Evolutionary conservation across 495 filamentous ascomycete species (phyloP), one percentile per base, ranked within the genome.

Genomic region (Hypoxylon fragiforme): DNA sequence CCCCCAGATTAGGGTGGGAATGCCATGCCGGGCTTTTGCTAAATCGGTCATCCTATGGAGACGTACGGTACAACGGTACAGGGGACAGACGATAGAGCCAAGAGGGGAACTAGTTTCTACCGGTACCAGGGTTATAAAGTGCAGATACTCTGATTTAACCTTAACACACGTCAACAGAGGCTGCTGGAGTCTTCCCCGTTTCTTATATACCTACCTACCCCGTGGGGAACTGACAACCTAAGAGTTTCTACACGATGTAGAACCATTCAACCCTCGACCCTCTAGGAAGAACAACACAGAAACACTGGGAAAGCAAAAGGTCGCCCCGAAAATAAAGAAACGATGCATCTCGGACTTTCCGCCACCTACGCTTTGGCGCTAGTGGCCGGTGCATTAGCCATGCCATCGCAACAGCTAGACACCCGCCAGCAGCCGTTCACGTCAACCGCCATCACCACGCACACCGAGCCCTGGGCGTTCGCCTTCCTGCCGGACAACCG

Each of bases 401-500:
- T 58, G 21, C 68, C 67, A 53, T 66, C 64, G 42, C 54, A 61
- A 46, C 59, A 56, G 34, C 50, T 70, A 13, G 52, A 62, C 22
- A 42, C 63, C 46, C 68, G 68, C 56, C 68, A 70, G 54, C 49
- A 64, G 35, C 63, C 68, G 22, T 70, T 60, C 19, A 62, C 36
- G 50, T 64, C 68, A 21, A 66, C 65, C 32, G 56, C 51, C 53
- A 66, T 70, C 44, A 70, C 63, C 49, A 24, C 26, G 55, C 57
- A 59, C 53, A 28, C 60, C 58, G 65, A 68, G 49, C 68, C 68
- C 19, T 70, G 68, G 68, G 61, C 68, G 44, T 34, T 70, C 41
- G 68, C 68, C 45, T 70, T 70, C 61, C 59, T 70, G 44, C 68
- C 68, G 28, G 68, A 70, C 50, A 58, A 67, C 50, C 65, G 65